Evolutionary conservation across 371 early-diverging fungal genomes (phyloP).

Genomic region (Mortierella sp.): DNA sequence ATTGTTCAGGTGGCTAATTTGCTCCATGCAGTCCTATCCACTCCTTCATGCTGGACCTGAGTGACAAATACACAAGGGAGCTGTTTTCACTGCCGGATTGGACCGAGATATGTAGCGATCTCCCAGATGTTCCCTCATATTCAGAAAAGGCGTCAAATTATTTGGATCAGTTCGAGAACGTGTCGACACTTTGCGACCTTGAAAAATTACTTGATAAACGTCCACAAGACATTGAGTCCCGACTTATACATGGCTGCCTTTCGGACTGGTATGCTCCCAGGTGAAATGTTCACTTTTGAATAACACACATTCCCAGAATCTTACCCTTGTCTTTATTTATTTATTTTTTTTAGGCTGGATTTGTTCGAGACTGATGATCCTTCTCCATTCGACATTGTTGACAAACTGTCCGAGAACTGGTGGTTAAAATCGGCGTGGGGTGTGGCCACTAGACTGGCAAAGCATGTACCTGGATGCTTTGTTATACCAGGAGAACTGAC

Average conservation of each 20-base stretch:
- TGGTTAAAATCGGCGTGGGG: slow-evolving; percentile 32
- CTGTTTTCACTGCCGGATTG: slow-evolving; percentile 20
- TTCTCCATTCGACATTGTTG: slow-evolving; percentile 25
- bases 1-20: slow-evolving; percentile 11
- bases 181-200: slow-evolving; percentile 13
- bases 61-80: slow-evolving; percentile 13
- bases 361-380: slow-evolving; percentile 20
- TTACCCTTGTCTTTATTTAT: not conserved
- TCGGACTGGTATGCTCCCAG: slow-evolving; percentile 21
- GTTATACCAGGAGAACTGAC: slow-evolving; percentile 22
- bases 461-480: slow-evolving; percentile 24
- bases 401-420: slow-evolving; percentile 20
- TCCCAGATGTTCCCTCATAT: slow-evolving; percentile 9
- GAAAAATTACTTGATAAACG: slow-evolving; percentile 18
- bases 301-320: not conserved
- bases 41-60: slow-evolving; percentile 22
- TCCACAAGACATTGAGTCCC: slow-evolving; percentile 22
- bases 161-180: slow-evolving; percentile 25
- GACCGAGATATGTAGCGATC: slow-evolving; percentile 19
- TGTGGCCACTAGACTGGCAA: slow-evolving; percentile 23
- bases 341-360: slow-evolving; percentile 15
- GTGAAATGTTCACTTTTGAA: not conserved
- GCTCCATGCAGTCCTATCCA: slow-evolving; percentile 18
- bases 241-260: slow-evolving; percentile 27
- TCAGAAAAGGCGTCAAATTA: slow-evolving; percentile 15